Base-by-base conservation (phyloP, 73 alveolate species). In the Paramecium octaurelia region DNA sequence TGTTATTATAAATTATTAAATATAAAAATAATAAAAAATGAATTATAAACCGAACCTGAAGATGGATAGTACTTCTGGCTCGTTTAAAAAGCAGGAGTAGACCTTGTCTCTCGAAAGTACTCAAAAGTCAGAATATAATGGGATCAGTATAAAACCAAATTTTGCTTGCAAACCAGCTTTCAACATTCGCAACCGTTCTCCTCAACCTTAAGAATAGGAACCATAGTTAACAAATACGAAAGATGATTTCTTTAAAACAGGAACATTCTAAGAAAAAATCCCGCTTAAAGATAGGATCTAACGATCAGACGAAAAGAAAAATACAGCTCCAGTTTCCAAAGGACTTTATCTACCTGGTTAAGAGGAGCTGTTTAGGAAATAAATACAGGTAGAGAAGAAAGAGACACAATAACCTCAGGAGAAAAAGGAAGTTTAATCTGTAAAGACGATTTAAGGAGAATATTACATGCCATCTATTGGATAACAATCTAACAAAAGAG, bases 31-130 rank as follows among this genome's bases (percentile, higher is more conserved):
- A 54, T 54, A 18, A 18, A 44, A 50, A 54, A 54, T 54, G 69
- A 44, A 31, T 40, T 80, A 80, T 80, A 80, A 80, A 43, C 91
- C 91, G 43, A 80, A 80, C 48, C 76, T 80, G 64, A 80, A 80
- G 91, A 80, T 80, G 91, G 91, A 80, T 18, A 80, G 91, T 21
- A 80, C 91, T 42, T 34, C 91, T 48, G 91, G 91, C 57, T 31
- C 64, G 23, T 80, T 80, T 42, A 80, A 48, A 21, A 31, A 80
- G 12, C 21, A 80, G 34, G 70, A 80, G 31, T 14, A 73, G 31
- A 34, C 68, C 8, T 24, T 14, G 5, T 34, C 87, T 10, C 21
- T 73, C 10, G 59, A 73, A 36, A 73, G 59, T 20, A 73, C 87
- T 12, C 7, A 16, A 73, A 73, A 73, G 14, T 73, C 87, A 12